Percentiles rank a stretch among this genome's conserved stretches.
Evolutionary conservation across 164 flowering plant genomes (phyloP).

Genomic region (Nymphaea colorata): DNA sequence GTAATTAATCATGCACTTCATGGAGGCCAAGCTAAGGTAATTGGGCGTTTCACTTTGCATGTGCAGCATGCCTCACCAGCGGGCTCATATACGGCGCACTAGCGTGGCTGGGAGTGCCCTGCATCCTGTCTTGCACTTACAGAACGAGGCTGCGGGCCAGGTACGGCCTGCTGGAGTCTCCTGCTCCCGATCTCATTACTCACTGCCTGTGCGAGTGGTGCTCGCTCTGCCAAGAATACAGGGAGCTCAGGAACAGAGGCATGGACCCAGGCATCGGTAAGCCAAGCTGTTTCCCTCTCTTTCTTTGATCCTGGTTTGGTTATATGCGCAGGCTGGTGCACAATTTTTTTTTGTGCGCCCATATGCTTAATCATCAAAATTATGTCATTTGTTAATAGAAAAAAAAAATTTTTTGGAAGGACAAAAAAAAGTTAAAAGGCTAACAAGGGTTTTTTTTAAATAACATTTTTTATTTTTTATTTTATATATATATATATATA

Average conservation of each 20-base stretch:
- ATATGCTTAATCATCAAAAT: too few relatives aligned
- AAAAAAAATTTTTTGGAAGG: too few relatives aligned
- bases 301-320: too few relatives aligned
- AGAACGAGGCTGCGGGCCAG: slow-evolving; percentile 21
- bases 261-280: slow-evolving; percentile 24
- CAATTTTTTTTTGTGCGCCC: too few relatives aligned
- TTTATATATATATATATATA: too few relatives aligned
- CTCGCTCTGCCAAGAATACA: slow-evolving; percentile 13
- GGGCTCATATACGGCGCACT: slow-evolving; percentile 15
- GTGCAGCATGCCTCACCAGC: slow-evolving; percentile 22
- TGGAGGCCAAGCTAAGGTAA: neutral
- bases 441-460: too few relatives aligned
- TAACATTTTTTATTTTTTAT: too few relatives aligned
- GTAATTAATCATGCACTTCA: neutral
- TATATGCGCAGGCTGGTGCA: too few relatives aligned
- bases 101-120: slow-evolving; percentile 14
- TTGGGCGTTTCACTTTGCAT: neutral
- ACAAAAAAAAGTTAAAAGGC: too few relatives aligned
- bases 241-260: slow-evolving; percentile 22
- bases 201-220: slow-evolving; percentile 25
- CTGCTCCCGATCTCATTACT: slow-evolving; percentile 22
- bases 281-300: neutral
- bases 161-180: slow-evolving; percentile 20
- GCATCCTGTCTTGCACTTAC: slow-evolving; percentile 22
- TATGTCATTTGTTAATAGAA: too few relatives aligned